These are phyloP conservation scores for Leucocoprinus birnbaumii DNA, from an alignment of 768 basidiomycete genomes.

Conservation along the genomic window DNA sequence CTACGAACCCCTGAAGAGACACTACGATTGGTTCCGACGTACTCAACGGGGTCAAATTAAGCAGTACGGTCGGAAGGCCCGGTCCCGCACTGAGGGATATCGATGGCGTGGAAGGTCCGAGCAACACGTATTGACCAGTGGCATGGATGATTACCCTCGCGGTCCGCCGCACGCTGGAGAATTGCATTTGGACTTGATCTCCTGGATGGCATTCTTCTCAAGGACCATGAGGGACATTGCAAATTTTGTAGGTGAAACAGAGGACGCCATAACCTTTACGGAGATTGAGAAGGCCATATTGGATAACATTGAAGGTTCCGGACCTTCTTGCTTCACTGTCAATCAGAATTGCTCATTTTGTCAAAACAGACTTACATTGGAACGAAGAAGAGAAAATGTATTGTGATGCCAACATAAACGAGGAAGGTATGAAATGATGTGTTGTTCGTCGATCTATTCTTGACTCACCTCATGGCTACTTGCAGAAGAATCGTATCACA, in stretches of 20 bases:
- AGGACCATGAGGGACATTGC: conserved; percentile 92
- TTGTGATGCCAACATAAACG: conserved; percentile 83
- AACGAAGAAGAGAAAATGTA: conserved; percentile 88
- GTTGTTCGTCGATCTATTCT: too few relatives aligned
- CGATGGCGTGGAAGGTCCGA: conserved; percentile 91
- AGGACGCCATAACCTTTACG: conserved; percentile 74
- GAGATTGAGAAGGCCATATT: conserved; percentile 80
- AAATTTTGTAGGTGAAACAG: conserved; percentile 79
- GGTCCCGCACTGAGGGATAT: conserved; percentile 89
- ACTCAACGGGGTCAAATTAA: conserved; percentile 94
- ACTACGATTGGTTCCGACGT: conserved; percentile 95
- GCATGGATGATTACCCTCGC: conserved; percentile 96
- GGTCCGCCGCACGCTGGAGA: conserved; percentile 89
- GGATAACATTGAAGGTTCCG: conserved; percentile 87
- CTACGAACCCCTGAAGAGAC: conserved; percentile 80
- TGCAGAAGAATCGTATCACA: conserved; percentile 86
- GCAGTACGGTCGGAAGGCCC: conserved; percentile 79
- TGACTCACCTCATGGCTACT: conserved; percentile 1
- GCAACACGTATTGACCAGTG: conserved; percentile 87
- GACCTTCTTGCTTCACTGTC: too few relatives aligned
- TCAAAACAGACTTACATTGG: conserved; percentile 80
- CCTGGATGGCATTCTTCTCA: conserved; percentile 97
- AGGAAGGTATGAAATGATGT: conserved; percentile 58
- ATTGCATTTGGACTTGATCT: conserved; percentile 88
- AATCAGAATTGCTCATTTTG: too few relatives aligned